Evolutionary conservation across 208 protist genomes (phyloP).

Genomic region (Leishmania martiniquensis): DNA sequence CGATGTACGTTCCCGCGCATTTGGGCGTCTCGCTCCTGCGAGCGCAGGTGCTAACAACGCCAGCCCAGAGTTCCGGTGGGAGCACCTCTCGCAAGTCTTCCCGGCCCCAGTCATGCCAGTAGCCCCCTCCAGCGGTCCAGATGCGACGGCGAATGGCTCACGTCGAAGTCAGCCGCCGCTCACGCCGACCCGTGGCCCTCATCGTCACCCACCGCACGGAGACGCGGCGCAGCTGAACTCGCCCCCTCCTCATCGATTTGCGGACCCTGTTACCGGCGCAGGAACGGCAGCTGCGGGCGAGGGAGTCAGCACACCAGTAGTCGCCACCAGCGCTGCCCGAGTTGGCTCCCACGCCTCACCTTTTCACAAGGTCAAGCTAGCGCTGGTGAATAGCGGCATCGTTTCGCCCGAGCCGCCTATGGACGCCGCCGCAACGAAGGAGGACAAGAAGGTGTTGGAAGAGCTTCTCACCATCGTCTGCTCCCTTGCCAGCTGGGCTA

Average conservation of each 20-base stretch:
- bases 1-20: conserved; percentile 20
- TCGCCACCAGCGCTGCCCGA: conserved; percentile 1
- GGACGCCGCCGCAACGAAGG: conserved; percentile 22
- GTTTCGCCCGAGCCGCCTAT: conserved; percentile 7
- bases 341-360: conserved; percentile 7
- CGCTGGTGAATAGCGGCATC: conserved; percentile 15
- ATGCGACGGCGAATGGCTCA: neutral
- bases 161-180: neutral
- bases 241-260: neutral
- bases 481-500: conserved; percentile 69
- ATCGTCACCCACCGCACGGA: neutral
- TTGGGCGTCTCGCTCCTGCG: conserved; percentile 1
- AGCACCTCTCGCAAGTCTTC: conserved; percentile 33
- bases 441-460: conserved; percentile 46
- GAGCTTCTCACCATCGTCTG: conserved; percentile 53
- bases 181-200: conserved; percentile 1
- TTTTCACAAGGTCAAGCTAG: conserved; percentile 18
- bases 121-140: neutral
- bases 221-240: conserved; percentile 3
- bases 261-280: neutral
- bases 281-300: conserved; percentile 1
- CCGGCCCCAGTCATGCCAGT: neutral
- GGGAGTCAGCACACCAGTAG: neutral
- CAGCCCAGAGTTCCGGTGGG: conserved; percentile 27
- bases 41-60: neutral